A percentile compares a stretch with the other conserved stretches of the same genome.
These are phyloP conservation scores for Colletotrichum sp. DNA, from an alignment of 2,329 filamentous ascomycete species.

Conservation along the genomic window DNA sequence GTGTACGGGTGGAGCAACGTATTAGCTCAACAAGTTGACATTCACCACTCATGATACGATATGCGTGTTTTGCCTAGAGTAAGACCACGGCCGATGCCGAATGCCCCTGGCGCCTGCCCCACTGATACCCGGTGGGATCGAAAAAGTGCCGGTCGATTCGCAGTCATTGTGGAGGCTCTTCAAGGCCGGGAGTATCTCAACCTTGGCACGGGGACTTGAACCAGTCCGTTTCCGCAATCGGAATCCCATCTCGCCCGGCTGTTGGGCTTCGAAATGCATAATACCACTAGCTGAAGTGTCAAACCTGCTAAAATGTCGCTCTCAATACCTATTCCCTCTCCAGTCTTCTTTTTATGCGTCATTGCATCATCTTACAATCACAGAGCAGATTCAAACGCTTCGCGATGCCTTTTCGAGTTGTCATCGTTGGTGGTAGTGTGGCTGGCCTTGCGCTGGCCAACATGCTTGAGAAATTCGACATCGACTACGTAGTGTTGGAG, in stretches of 20 bases:
- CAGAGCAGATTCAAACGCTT: background rate
- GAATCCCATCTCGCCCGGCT: background rate
- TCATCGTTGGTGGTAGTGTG: constrained; percentile 57
- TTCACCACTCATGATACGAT: background rate
- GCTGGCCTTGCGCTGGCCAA: constrained; percentile 39
- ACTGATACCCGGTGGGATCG: background rate
- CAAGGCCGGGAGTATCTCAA: background rate
- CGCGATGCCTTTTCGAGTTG: constrained; percentile 34
- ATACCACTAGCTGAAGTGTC: background rate
- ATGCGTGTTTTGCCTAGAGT: background rate
- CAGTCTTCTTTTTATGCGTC: accelerated
- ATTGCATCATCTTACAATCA: background rate
- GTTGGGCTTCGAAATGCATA: background rate
- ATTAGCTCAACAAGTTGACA: background rate
- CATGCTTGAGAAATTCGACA: constrained; percentile 46
- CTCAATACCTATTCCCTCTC: background rate
- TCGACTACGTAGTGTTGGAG: constrained; percentile 57
- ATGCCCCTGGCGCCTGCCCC: accelerated
- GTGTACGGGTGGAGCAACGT: background rate
- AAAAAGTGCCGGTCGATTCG: background rate
- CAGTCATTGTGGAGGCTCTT: background rate
- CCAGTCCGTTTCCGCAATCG: background rate
- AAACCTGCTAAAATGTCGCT: background rate
- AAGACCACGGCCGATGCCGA: background rate
- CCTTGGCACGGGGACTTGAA: background rate